Percentiles rank a stretch among this genome's conserved stretches.
Conservation (phyloP, 805 yeast species). For the Debaryomyces hansenii region DNA sequence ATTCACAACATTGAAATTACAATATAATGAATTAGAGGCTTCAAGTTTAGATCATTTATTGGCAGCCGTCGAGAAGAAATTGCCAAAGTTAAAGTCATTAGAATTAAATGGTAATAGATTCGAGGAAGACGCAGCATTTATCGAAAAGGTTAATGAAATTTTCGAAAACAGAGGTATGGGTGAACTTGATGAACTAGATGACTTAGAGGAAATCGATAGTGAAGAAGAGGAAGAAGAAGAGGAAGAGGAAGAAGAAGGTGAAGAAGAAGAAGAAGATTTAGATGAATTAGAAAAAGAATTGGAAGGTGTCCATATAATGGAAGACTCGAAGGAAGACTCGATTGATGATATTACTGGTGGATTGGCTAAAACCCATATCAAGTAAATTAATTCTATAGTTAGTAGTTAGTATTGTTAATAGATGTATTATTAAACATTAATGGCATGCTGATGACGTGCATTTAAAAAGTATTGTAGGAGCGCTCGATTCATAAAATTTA, state of each 20-base stretch:
- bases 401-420: background rate
- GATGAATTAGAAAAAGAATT: constrained; percentile 54
- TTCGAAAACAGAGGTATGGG: constrained; percentile 77
- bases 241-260: constrained; percentile 53
- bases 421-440: background rate
- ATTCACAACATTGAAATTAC: constrained; percentile 67
- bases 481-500: background rate
- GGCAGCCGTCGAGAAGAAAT: constrained; percentile 49
- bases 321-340: constrained; percentile 29
- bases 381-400: constrained; percentile 5
- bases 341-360: constrained; percentile 61
- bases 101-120: constrained; percentile 94
- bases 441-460: too few species aligned
- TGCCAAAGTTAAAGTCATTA: constrained; percentile 61
- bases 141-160: constrained; percentile 58
- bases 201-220: constrained; percentile 79
- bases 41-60: constrained; percentile 61
- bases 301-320: constrained; percentile 42
- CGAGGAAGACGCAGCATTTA: constrained; percentile 77
- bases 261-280: constrained; percentile 41
- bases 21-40: constrained; percentile 82
- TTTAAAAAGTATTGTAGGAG: too few species aligned
- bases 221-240: constrained; percentile 70
- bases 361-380: constrained; percentile 55
- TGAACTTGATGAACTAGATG: constrained; percentile 90